These are phyloP conservation scores for Xylaria castorea DNA, from an alignment of 495 filamentous ascomycete genomes.

Conservation along the genomic window DNA sequence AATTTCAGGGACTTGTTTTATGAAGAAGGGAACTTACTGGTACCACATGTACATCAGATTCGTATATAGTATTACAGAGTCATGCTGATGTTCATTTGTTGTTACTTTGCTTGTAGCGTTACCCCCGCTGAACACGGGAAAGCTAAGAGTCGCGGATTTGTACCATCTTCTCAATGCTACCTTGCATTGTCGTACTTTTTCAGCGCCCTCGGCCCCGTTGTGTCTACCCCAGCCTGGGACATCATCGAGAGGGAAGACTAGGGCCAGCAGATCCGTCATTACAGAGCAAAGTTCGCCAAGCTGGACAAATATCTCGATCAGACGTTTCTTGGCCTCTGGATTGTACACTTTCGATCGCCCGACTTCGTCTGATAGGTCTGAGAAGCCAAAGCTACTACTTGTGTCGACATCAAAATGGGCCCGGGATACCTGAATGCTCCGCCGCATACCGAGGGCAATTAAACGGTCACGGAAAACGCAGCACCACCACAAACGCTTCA, in stretches of 20 bases:
- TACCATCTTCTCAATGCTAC: slow-evolving; percentile 42
- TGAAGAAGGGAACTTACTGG: slow-evolving; percentile 43
- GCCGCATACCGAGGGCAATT: slow-evolving; percentile 54
- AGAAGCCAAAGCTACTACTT: slow-evolving; percentile 43
- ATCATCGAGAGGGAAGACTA: slow-evolving; percentile 50
- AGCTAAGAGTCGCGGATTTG: slow-evolving; percentile 38
- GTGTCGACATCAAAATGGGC: slow-evolving; percentile 46
- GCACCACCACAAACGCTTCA: slow-evolving; percentile 59
- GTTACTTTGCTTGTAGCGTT: slow-evolving; percentile 31
- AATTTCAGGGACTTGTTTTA: not conserved
- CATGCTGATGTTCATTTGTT: slow-evolving; percentile 36
- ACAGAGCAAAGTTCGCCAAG: slow-evolving; percentile 54
- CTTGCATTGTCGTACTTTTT: slow-evolving; percentile 38
- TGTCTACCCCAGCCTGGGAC: slow-evolving; percentile 42
- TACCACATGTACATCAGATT: slow-evolving; percentile 60
- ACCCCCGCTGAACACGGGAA: slow-evolving; percentile 41
- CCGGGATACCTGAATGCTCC: slow-evolving; percentile 54
- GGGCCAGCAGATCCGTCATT: slow-evolving; percentile 52
- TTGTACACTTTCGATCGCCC: slow-evolving; percentile 51
- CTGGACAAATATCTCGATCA: slow-evolving; percentile 53
- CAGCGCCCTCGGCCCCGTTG: slow-evolving; percentile 31
- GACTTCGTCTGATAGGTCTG: slow-evolving; percentile 55
- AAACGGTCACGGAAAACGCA: slow-evolving; percentile 59
- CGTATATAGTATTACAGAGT: slow-evolving; percentile 49
- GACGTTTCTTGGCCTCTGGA: slow-evolving; percentile 46